Evolutionary conservation across 305 asterid species (phyloP).

Genomic region (Ilex paraguariensis): DNA sequence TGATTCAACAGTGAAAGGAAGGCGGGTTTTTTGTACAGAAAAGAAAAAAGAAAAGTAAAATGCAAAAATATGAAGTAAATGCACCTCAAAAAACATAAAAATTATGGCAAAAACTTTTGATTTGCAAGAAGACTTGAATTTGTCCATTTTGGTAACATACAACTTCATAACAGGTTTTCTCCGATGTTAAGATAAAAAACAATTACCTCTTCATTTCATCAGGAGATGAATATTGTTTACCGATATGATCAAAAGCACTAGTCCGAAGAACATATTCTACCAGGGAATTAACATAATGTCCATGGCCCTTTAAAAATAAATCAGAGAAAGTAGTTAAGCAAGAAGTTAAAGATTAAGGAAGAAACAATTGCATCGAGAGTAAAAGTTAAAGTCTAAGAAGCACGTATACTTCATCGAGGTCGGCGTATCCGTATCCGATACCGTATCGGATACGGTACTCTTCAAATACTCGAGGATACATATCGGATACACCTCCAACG

Average conservation of each 20-base stretch:
- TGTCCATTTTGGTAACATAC: too few species aligned
- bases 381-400: too few species aligned
- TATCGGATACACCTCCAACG: too few species aligned
- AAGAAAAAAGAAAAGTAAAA: slow-evolving; percentile 6
- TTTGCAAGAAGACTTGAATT: too few species aligned
- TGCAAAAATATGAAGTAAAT: slow-evolving; percentile 8
- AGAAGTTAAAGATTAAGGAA: too few species aligned
- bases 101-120: too few species aligned
- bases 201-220: slow-evolving; percentile 89
- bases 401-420: too few species aligned
- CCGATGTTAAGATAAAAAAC: slow-evolving; percentile 7
- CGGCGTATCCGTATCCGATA: too few species aligned
- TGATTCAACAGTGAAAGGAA: slow-evolving; percentile 25
- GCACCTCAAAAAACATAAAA: background rate
- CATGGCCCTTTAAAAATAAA: slow-evolving; percentile 68
- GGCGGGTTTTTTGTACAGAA: background rate
- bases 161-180: too few species aligned
- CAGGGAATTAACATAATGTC: slow-evolving; percentile 95
- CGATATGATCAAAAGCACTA: slow-evolving; percentile 90
- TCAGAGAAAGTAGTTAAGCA: background rate
- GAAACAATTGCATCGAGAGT: slow-evolving; percentile 6
- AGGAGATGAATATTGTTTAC: slow-evolving; percentile 64
- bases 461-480: too few species aligned
- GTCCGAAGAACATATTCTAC: slow-evolving; percentile 95
- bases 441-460: too few species aligned